Conservation (phyloP, 768 basidiomycete genomes). For the Boletus eberwhitei region DNA sequence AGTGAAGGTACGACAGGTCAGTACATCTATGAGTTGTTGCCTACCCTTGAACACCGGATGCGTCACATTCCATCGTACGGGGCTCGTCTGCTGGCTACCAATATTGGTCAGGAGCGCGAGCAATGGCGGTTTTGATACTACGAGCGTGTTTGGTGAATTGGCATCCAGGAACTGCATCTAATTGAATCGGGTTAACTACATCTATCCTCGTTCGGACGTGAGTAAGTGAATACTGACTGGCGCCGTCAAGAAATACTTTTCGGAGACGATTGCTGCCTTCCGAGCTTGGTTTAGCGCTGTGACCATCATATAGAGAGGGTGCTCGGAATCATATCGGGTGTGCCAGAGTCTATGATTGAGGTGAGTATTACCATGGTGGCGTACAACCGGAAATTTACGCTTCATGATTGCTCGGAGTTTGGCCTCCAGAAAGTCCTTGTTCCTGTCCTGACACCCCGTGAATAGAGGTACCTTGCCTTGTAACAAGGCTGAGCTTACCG, state of each 20-base stretch:
- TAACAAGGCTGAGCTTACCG: constrained; percentile 23
- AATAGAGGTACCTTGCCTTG: background rate
- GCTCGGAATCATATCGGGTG: constrained; percentile 49
- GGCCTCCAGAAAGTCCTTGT: constrained; percentile 45
- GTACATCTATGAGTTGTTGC: constrained; percentile 48
- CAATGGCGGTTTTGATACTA: constrained; percentile 53
- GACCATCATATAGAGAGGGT: constrained; percentile 47
- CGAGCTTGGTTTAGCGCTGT: constrained; percentile 50
- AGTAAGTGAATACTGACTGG: constrained; percentile 33
- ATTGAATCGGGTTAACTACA: background rate
- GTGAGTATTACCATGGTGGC: background rate
- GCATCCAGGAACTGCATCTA: constrained; percentile 47
- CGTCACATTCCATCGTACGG: constrained; percentile 42
- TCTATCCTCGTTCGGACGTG: background rate
- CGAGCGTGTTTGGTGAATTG: constrained; percentile 38
- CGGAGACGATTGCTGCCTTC: constrained; percentile 44
- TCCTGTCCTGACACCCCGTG: constrained; percentile 39
- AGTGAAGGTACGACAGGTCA: constrained; percentile 43
- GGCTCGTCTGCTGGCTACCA: constrained; percentile 37
- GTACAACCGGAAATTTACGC: constrained; percentile 33
- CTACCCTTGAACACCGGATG: constrained; percentile 38
- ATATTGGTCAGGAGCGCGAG: constrained; percentile 55
- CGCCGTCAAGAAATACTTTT: constrained; percentile 45
- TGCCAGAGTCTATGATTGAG: constrained; percentile 53
- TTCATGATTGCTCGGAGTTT: constrained; percentile 48